phyloP scores from a whole-genome alignment of 176 grass and related monocot genomes.

The Oryza nivara region DNA sequence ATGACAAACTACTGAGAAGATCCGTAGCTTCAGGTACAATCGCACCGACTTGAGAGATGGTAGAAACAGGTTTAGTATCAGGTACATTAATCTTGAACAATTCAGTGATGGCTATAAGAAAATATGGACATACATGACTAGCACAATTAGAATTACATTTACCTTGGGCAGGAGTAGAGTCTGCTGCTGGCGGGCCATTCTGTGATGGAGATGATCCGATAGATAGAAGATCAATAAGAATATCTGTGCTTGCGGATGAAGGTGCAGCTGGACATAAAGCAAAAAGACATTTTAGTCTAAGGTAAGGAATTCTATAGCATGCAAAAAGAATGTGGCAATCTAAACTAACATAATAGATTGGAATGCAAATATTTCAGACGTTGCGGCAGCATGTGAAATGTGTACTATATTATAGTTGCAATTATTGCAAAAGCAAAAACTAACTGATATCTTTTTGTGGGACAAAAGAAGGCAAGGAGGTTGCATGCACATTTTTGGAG shows the following conservation, averaged over 20 bases:
- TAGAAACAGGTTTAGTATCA: slow-evolving; percentile 57
- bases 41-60: slow-evolving; percentile 47
- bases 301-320: slow-evolving; percentile 16
- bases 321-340: slow-evolving; percentile 3
- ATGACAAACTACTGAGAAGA: slow-evolving; percentile 78
- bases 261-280: slow-evolving; percentile 44
- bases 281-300: slow-evolving; percentile 11
- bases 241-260: slow-evolving; percentile 61
- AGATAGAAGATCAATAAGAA: slow-evolving; percentile 90
- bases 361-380: slow-evolving; percentile 26
- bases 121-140: slow-evolving; percentile 26
- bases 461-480: not conserved
- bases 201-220: slow-evolving; percentile 81
- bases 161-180: slow-evolving; percentile 50
- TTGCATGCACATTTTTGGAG: slow-evolving; percentile 5
- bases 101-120: slow-evolving; percentile 22
- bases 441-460: not conserved
- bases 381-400: not conserved
- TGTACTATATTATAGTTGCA: not conserved
- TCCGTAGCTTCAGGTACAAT: slow-evolving; percentile 61
- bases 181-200: slow-evolving; percentile 48
- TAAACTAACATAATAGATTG: not conserved
- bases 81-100: slow-evolving; percentile 28
- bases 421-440: not conserved
- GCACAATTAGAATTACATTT: slow-evolving; percentile 30